These are phyloP conservation scores for Ascochyta clinopodiicola DNA, from an alignment of 2,329 filamentous ascomycete genomes.

Conservation along the genomic window DNA sequence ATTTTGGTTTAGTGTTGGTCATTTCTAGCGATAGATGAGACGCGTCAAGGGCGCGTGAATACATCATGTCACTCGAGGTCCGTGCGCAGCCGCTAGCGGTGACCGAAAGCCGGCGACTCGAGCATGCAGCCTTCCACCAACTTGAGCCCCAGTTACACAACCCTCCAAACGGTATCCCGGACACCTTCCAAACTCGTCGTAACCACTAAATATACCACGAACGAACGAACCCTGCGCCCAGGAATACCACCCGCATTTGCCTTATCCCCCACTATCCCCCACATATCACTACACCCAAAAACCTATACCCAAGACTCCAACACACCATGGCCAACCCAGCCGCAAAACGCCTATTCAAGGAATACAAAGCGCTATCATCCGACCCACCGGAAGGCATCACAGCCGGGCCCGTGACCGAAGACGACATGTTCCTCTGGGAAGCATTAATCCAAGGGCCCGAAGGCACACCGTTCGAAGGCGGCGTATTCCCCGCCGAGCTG, in stretches of 20 bases:
- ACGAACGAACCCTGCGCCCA: neutral
- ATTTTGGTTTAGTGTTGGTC: no score
- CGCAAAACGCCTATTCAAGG: slow-evolving; percentile 84
- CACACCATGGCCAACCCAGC: slow-evolving; percentile 60
- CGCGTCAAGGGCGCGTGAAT: neutral
- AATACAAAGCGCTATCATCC: slow-evolving; percentile 92
- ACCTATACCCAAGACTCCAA: neutral
- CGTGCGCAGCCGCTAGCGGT: slow-evolving; percentile 2
- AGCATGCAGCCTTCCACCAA: neutral
- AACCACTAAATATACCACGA: neutral
- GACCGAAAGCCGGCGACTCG: slow-evolving; percentile 19
- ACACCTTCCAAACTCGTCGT: neutral
- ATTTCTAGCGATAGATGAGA: no score
- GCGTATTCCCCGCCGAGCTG: slow-evolving; percentile 87
- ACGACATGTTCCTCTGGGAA: slow-evolving; percentile 96
- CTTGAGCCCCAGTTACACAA: neutral
- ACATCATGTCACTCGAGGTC: neutral
- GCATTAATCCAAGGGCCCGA: slow-evolving; percentile 94
- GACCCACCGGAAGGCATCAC: slow-evolving; percentile 98
- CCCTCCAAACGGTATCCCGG: no score
- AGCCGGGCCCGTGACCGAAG: slow-evolving; percentile 89
- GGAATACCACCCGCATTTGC: neutral
- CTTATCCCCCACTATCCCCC: neutral
- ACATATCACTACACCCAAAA: neutral
- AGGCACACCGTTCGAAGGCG: slow-evolving; percentile 93